Base-by-base conservation (phyloP, 1,284 basidiomycete genomes). In the Trichosporon asahii region DNA sequence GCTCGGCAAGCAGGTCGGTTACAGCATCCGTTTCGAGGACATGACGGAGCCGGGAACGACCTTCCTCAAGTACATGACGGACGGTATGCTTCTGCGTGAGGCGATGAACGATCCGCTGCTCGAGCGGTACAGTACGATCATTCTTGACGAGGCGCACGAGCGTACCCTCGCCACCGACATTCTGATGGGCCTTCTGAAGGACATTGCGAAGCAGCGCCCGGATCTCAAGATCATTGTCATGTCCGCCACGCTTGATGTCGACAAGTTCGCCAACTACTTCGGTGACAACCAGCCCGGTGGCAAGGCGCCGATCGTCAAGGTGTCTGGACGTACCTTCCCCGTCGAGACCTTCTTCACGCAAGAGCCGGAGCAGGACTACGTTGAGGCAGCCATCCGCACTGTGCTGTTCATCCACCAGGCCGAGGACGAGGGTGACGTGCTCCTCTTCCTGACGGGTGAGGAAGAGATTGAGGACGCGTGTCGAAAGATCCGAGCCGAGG, bases 401-500 rank as follows among this genome's bases (percentile, higher is more conserved):
- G 95, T 98, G 31, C 86, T 98, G 68, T 97, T 96, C 91, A 98
- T 99, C 64, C 96, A 99, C 80, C 90, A 96, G 73, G 94, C 93
- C 0, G 96, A 99, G 82, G 93, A 94, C 4, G 90, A 90, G 1
- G 96, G 96, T 2, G 96, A 99, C 79, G 89, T 99, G 46, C 85
- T 99, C 1, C 85, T 99, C 4, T 99, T 99, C 89, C 85, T 99
- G 73, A 98, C 97, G 0, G 96, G 96, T 82, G 95, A 98, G 81
- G 96, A 98, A 79, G 97, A 99, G 84, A 99, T 99, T 75, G 96
- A 99, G 79, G 95, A 98, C 76, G 91, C 95, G 0, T 98, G 96
- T 81, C 86, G 92, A 40, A 96, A 97, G 83, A 96, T 98, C 80
- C 92, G 92, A 77, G 84, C 91, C 0, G 95, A 98, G 79, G 92